Evolutionary conservation across 768 basidiomycete genomes (phyloP), one percentile per base, ranked within the genome.

Genomic region (Dacryopinax primogenitus): DNA sequence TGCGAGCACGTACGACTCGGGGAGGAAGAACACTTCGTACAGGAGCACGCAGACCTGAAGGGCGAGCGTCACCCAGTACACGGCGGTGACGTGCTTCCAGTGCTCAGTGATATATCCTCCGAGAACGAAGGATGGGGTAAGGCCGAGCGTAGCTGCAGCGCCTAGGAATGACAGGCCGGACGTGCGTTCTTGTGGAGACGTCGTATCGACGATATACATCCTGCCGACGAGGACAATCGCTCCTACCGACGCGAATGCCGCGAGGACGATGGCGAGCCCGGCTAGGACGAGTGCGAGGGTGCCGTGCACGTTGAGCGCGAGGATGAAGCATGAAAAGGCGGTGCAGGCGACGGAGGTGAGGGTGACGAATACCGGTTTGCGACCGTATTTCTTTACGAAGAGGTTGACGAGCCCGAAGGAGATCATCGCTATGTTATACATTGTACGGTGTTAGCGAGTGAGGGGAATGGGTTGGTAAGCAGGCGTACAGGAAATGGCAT

Each of bases 1-100:
- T 21, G 26, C 51, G 7, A 58, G 51, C 51, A 58, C 51, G 51
- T 58, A 58, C 26, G 51, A 58, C 51, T 58, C 51, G 51, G 51
- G 51, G 4, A 58, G 51, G 13, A 58, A 11, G 51, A 58, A 58
- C 26, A 58, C 32, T 30, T 58, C 51, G 26, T 32, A 58, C 26
- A 58, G 51, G 21, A 58, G 51, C 26, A 58, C 51, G 51, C 15
- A 4, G 51, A 58, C 21, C 30, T 58, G 51, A 23, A 58, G 51
- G 9, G 51, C 51, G 23, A 58, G 51, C 26, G 51, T 58, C 3
- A 58, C 51, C 51, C 51, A 58, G 51, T 58, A 58, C 13, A 58
- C 51, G 51, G 51, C 51, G 51, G 51, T 58, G 51, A 58, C 32
- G 30, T 58, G 51, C 26, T 58, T 23, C 26, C 32, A 58, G 51